phyloP scores from a whole-genome alignment of 768 basidiomycete species.

The Tylopilus intermedius region DNA sequence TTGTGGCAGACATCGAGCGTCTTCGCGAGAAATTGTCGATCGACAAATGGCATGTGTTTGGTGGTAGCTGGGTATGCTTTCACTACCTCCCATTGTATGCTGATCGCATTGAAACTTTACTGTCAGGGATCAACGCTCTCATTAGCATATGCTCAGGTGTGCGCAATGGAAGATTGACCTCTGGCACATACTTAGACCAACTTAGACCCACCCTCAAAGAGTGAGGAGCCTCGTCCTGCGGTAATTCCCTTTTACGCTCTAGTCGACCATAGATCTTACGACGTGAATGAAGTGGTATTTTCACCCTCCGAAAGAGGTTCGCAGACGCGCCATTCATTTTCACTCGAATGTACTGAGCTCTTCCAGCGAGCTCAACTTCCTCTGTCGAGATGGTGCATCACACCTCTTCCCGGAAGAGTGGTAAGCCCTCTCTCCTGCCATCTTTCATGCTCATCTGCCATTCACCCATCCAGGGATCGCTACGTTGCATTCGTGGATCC shows the following conservation, averaged over 20 bases:
- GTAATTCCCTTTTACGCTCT: constrained; percentile 32
- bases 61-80: constrained; percentile 80
- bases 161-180: neutral
- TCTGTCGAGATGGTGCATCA: constrained; percentile 84
- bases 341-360: neutral
- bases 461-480: constrained; percentile 57
- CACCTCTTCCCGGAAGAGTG: constrained; percentile 87
- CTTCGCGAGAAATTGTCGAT: constrained; percentile 70
- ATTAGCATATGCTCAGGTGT: constrained; percentile 79
- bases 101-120: neutral
- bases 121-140: constrained; percentile 79
- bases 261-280: neutral
- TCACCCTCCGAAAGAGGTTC: constrained; percentile 76
- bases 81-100: neutral
- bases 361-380: constrained; percentile 74
- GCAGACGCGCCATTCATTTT: neutral
- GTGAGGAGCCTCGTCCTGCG: constrained; percentile 76
- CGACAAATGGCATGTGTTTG: constrained; percentile 92
- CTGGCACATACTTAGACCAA: neutral
- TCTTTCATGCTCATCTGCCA: neutral
- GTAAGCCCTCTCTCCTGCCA: constrained; percentile 34
- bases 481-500: constrained; percentile 80
- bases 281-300: constrained; percentile 63
- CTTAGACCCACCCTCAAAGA: constrained; percentile 71
- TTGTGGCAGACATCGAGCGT: constrained; percentile 85